These are phyloP conservation scores for Draba incana DNA, from an alignment of 345 rosid genomes.

Conservation along the genomic window DNA sequence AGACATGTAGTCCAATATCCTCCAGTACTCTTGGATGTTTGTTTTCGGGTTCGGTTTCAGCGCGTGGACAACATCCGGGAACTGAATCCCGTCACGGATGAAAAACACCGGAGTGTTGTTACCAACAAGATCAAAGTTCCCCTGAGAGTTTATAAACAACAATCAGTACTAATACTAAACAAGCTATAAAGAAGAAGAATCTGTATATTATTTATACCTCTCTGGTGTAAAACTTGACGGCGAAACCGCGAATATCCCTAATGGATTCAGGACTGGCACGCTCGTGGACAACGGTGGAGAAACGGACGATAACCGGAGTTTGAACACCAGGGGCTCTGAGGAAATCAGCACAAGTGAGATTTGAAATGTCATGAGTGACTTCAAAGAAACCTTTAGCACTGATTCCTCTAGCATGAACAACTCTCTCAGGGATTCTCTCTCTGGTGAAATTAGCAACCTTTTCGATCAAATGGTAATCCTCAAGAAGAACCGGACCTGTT, in stretches of 20 bases:
- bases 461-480: constrained; percentile 94
- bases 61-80: constrained; percentile 91
- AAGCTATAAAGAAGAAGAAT: not conserved
- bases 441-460: constrained; percentile 92
- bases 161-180: constrained; percentile 21
- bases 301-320: constrained; percentile 93
- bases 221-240: constrained; percentile 96
- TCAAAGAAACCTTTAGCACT: constrained; percentile 99
- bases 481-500: constrained; percentile 94
- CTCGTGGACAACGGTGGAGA: constrained; percentile 96
- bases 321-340: constrained; percentile 96
- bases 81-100: constrained; percentile 91
- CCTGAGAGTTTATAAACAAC: constrained; percentile 57
- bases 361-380: constrained; percentile 87
- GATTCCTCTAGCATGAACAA: constrained; percentile 98
- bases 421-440: constrained; percentile 96
- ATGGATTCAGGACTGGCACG: constrained; percentile 99
- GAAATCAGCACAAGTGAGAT: constrained; percentile 91
- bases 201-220: constrained; percentile 55
- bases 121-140: constrained; percentile 98
- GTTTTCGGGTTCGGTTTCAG: constrained; percentile 96
- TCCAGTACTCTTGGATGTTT: constrained; percentile 96
- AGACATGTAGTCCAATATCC: constrained; percentile 92
- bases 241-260: constrained; percentile 97
- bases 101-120: constrained; percentile 99